These are phyloP conservation scores for Boletus hoseneyae DNA, from an alignment of 1,284 basidiomycete genomes.

Conservation along the genomic window DNA sequence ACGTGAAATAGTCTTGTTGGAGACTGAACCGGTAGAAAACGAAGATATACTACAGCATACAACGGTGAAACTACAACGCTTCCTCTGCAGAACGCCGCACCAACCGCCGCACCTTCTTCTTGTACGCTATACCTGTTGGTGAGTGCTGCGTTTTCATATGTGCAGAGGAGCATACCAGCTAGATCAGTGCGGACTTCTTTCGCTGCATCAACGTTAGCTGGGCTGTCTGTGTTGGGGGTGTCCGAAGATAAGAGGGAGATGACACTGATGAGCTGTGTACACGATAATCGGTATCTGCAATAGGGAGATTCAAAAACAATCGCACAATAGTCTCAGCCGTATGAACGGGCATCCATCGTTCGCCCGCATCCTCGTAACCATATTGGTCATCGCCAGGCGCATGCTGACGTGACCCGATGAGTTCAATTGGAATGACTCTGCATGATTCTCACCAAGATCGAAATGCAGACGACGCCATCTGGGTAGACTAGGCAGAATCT, in stretches of 20 bases:
- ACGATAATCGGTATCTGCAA: constrained; percentile 6
- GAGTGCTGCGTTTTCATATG: not conserved
- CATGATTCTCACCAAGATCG: constrained; percentile 74
- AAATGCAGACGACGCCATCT: constrained; percentile 91
- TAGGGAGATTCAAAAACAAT: constrained; percentile 17
- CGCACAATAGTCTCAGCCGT: constrained; percentile 95
- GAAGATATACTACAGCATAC: constrained; percentile 21
- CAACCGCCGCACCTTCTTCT: constrained; percentile 89
- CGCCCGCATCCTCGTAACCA: constrained; percentile 96
- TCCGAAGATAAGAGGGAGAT: constrained; percentile 95
- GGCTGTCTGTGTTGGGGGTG: constrained; percentile 90
- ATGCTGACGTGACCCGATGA: constrained; percentile 53
- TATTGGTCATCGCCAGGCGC: constrained; percentile 97
- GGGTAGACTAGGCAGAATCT: constrained; percentile 66
- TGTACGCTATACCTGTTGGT: constrained; percentile 55
- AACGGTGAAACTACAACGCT: constrained; percentile 42
- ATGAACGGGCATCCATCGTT: constrained; percentile 98
- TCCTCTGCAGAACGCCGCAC: constrained; percentile 86
- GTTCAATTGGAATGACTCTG: not conserved
- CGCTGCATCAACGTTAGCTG: constrained; percentile 96
- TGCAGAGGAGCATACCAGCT: constrained; percentile 43
- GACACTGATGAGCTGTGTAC: constrained; percentile 83
- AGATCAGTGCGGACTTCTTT: constrained; percentile 82
- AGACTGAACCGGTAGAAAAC: not conserved
- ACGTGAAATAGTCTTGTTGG: constrained; percentile 18